These are phyloP conservation scores for Quercus dentata DNA, from an alignment of 306 rosid species.

Conservation along the genomic window DNA sequence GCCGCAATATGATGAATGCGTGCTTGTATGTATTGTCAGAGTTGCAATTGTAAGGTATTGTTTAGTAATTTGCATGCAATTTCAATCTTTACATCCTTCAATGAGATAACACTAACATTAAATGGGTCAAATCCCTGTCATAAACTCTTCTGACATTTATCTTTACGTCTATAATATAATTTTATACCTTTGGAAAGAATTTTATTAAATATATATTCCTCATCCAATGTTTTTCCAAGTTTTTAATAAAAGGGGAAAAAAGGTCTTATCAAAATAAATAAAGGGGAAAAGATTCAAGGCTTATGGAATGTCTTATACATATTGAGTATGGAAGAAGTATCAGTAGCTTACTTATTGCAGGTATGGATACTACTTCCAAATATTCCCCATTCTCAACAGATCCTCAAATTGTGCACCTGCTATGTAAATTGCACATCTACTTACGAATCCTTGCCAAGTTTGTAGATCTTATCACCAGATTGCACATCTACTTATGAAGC, in stretches of 20 bases:
- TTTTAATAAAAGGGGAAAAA: not conserved
- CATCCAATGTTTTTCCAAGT: not conserved
- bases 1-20: not conserved
- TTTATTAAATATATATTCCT: not conserved
- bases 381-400: not conserved
- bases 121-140: not conserved
- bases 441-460: not conserved
- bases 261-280: not conserved
- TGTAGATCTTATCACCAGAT: not conserved
- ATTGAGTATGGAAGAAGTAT: not conserved
- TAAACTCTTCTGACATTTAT: not conserved
- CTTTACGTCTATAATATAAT: not conserved
- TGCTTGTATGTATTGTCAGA: not conserved
- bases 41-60: not conserved
- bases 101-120: not conserved
- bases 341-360: not conserved
- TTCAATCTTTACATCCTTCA: not conserved
- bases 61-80: not conserved
- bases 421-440: not conserved
- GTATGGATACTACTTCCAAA: not conserved
- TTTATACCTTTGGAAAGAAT: not conserved
- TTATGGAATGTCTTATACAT: not conserved
- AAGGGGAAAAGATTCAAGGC: not conserved
- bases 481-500: not conserved
- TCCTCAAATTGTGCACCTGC: not conserved